Evolutionary conservation across 805 yeast genomes (phyloP), one percentile per base, ranked within the genome.

Genomic region (Peterozyma toletana): DNA sequence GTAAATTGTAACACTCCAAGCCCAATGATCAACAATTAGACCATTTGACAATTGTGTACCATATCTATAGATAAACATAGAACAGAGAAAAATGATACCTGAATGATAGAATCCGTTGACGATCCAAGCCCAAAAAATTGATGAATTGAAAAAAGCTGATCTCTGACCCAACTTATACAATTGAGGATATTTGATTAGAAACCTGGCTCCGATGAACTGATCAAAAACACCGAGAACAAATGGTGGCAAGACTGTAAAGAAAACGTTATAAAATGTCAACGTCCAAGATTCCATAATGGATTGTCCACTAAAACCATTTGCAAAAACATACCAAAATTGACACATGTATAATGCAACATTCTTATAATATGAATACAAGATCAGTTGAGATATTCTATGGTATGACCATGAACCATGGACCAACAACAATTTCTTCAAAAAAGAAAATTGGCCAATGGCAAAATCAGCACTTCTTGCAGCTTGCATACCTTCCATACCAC

Each of bases 401-500:
- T 93, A 93, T 36, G 96, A 87, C 99, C 99, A 93, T 9, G 96
- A 68, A 1, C 99, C 99, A 62, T 93, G 99, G 10, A 93, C 99
- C 38, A 93, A 70, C 37, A 93, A 66, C 44, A 93, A 66, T 59
- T 86, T 89, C 55, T 80, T 78, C 66, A 93, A 71, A 60, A 78
- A 93, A 59, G 82, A 82, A 74, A 93, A 93, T 61, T 93, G 98
- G 0, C 96, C 98, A 62, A 95, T 88, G 1, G 98, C 89, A 48
- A 93, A 80, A 70, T 93, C 99, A 0, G 99, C 98, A 61, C 95
- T 83, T 61, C 99, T 77, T 0, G 99, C 97, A 10, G 99, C 99
- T 64, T 93, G 99, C 88, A 90, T 89, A 53, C 99, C 99, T 67
- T 93, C 99, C 91, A 89, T 84, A 51, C 99, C 99, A 64, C 95